phyloP scores from a whole-genome alignment of 2,329 filamentous ascomycete genomes.

The Xylaria sp. region DNA sequence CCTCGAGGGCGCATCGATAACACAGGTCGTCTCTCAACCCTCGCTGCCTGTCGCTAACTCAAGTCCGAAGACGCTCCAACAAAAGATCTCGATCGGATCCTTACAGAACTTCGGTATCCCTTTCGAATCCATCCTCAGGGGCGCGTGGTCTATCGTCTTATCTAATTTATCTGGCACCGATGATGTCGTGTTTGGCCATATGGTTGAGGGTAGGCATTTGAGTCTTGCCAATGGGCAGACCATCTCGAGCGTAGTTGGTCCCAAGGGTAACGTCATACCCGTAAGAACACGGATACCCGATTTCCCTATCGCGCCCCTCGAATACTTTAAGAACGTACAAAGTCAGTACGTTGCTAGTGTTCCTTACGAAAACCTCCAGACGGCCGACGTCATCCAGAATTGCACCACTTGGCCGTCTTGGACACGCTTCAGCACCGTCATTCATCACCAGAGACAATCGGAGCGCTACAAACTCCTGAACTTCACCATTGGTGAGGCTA shows the following conservation, averaged over 20 bases:
- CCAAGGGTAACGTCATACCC: constrained; percentile 60
- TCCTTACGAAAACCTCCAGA: constrained; percentile 63
- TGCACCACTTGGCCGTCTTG: constrained; percentile 67
- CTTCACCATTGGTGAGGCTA: constrained; percentile 59
- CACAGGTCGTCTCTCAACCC: constrained; percentile 56
- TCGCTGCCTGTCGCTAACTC: constrained; percentile 55
- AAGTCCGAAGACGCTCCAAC: constrained; percentile 54
- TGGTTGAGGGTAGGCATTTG: constrained; percentile 60
- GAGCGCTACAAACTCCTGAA: constrained; percentile 53
- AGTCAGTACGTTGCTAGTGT: constrained; percentile 60
- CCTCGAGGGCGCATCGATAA: constrained; percentile 60
- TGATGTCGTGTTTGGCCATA: constrained; percentile 68
- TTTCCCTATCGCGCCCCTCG: constrained; percentile 57
- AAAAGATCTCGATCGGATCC: constrained; percentile 55
- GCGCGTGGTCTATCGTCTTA: constrained; percentile 67
- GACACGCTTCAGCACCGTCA: constrained; percentile 64
- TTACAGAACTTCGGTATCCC: constrained; percentile 58
- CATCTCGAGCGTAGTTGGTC: constrained; percentile 61
- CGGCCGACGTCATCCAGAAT: constrained; percentile 62
- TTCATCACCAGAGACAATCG: constrained; percentile 62
- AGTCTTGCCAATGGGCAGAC: constrained; percentile 63
- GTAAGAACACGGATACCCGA: constrained; percentile 61
- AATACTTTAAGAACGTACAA: constrained; percentile 62
- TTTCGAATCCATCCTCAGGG: constrained; percentile 65
- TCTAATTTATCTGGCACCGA: constrained; percentile 59